Evolutionary conservation across 139 green algal genomes (phyloP).

Genomic region (Yamagishiella unicocca): DNA sequence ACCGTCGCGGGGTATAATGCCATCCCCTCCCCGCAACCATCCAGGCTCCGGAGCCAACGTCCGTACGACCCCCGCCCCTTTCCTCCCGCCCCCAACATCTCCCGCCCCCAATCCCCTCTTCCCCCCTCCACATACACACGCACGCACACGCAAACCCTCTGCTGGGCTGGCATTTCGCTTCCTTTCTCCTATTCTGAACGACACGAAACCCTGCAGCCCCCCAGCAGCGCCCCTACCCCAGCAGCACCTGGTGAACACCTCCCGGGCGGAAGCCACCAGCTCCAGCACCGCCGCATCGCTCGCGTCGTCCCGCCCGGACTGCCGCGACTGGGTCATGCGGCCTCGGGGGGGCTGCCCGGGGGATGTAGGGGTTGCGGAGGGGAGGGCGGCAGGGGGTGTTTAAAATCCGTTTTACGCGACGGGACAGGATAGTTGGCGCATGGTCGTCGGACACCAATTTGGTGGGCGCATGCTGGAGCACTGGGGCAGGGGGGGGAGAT

Average conservation of each 20-base stretch:
- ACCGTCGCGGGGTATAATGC: too few species aligned
- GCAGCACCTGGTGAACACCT: constrained; percentile 1
- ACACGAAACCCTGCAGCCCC: background rate
- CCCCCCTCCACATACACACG: background rate
- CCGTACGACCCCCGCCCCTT: too few species aligned
- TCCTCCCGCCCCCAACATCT: too few species aligned
- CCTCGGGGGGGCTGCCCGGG: background rate
- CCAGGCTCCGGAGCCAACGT: background rate
- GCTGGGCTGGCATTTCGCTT: background rate
- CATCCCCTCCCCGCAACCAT: background rate
- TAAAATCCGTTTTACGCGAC: too few species aligned
- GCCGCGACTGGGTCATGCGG: too few species aligned
- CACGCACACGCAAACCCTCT: background rate
- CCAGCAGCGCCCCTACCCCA: background rate
- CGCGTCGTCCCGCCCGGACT: background rate
- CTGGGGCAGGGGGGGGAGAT: too few species aligned
- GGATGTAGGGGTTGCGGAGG: too few species aligned
- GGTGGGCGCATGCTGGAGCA: too few species aligned
- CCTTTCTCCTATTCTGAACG: too few species aligned
- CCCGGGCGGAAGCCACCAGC: constrained; percentile 2
- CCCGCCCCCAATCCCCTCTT: background rate
- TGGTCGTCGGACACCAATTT: too few species aligned
- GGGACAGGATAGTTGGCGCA: too few species aligned
- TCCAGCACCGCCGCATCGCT: background rate
- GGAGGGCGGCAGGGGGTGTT: too few species aligned